These are phyloP conservation scores for Lophiotrema nucula DNA, from an alignment of 495 filamentous ascomycete genomes.

Conservation along the genomic window DNA sequence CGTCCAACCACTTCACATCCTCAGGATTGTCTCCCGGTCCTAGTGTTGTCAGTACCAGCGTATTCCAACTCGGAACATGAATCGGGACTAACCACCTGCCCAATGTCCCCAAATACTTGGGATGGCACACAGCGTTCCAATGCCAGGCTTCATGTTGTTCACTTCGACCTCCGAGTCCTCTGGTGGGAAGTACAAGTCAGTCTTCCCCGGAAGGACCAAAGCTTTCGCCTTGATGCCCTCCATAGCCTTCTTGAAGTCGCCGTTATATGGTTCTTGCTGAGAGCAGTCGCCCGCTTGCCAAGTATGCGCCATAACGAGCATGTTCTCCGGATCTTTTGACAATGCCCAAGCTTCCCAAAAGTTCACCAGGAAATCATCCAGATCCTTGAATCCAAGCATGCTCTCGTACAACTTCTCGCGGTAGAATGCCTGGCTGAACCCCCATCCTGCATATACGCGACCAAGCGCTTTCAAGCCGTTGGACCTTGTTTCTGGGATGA, in stretches of 20 bases:
- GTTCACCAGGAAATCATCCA: conserved; percentile 68
- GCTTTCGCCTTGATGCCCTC: conserved; percentile 65
- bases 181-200: conserved; percentile 73
- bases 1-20: conserved; percentile 67
- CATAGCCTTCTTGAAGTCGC: conserved; percentile 64
- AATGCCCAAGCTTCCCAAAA: conserved; percentile 74
- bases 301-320: conserved; percentile 67
- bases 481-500: conserved; percentile 57
- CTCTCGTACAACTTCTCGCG: conserved; percentile 63
- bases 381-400: conserved; percentile 56
- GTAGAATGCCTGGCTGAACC: conserved; percentile 72
- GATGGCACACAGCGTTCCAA: conserved; percentile 57
- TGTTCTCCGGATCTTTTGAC: conserved; percentile 67
- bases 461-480: conserved; percentile 68
- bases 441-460: conserved; percentile 74
- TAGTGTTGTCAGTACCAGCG: conserved; percentile 2
- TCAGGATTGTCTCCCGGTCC: conserved; percentile 63
- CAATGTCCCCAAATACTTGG: conserved; percentile 70
- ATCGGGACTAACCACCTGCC: conserved; percentile 32
- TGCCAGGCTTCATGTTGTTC: conserved; percentile 57
- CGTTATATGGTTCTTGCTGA: conserved; percentile 61
- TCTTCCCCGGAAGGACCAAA: conserved; percentile 62
- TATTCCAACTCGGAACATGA: not conserved
- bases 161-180: conserved; percentile 71
- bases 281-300: conserved; percentile 72